Percentiles rank a stretch among this genome's conserved stretches.
Evolutionary conservation across 2,329 filamentous ascomycete species (phyloP).

Genomic region (Fusarium scirpi): DNA sequence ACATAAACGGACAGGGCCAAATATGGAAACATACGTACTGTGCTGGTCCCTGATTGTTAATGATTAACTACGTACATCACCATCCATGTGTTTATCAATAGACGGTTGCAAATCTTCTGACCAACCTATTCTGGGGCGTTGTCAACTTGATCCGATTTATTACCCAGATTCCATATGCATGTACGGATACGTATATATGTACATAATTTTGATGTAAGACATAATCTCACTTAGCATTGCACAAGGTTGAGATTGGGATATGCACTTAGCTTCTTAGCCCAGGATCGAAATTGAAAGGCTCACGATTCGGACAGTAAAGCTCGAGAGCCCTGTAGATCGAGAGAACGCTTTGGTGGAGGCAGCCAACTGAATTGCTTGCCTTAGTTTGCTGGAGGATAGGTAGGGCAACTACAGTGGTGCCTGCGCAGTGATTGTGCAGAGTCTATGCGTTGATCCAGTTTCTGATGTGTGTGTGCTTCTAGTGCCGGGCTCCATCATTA

Average conservation of each 20-base stretch:
- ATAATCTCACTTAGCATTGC: conserved; percentile 7
- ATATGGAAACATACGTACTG: conserved; percentile 30
- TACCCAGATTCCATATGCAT: not conserved
- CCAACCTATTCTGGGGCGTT: not conserved
- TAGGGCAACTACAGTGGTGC: not conserved
- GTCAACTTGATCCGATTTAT: not conserved
- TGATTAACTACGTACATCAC: conserved; percentile 1
- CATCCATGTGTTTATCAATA: conserved; percentile 20
- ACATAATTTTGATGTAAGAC: not conserved
- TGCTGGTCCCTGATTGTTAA: conserved; percentile 15
- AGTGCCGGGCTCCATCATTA: conserved; percentile 9
- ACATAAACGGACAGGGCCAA: conserved; percentile 18
- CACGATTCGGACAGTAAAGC: conserved; percentile 16
- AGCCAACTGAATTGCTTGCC: conserved; percentile 13
- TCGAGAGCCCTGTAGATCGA: conserved; percentile 24
- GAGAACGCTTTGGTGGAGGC: conserved; percentile 5
- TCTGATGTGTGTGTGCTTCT: conserved; percentile 7
- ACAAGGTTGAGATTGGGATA: conserved; percentile 10
- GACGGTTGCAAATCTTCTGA: conserved; percentile 1
- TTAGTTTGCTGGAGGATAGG: not conserved
- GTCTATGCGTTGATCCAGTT: conserved; percentile 3
- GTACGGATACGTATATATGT: not conserved
- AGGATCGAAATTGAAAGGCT: conserved; percentile 25
- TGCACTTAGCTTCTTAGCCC: conserved; percentile 10
- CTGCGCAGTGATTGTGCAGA: not conserved